Evolutionary conservation across 1,284 basidiomycete species (phyloP).

Genomic region (Filobasidium uniguttulatum): DNA sequence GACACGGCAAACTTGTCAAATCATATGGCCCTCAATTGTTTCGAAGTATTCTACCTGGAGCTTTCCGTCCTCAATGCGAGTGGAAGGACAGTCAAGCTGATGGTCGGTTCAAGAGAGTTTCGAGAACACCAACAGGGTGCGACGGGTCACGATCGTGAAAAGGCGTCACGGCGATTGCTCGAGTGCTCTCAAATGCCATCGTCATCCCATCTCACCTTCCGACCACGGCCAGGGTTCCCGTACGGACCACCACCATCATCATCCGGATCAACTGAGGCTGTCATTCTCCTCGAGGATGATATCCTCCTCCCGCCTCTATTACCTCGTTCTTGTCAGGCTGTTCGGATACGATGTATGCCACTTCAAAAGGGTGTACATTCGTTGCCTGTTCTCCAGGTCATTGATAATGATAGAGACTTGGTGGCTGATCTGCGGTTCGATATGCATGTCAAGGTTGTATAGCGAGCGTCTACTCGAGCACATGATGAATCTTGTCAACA

Average conservation of each 20-base stretch:
- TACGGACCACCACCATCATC: background rate
- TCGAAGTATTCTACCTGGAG: slow-evolving; percentile 8
- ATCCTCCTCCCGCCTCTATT: slow-evolving; percentile 7
- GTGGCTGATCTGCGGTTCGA: slow-evolving; percentile 7
- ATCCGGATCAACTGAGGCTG: background rate
- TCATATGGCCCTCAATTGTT: too few relatives aligned
- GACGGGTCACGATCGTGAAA: background rate
- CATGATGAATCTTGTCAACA: too few relatives aligned
- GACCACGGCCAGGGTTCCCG: too few relatives aligned
- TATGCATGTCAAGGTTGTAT: slow-evolving; percentile 3
- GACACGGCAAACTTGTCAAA: too few relatives aligned
- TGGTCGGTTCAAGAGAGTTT: slow-evolving; percentile 4
- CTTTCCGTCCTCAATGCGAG: slow-evolving; percentile 10
- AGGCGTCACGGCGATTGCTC: too few relatives aligned
- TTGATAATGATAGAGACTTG: slow-evolving; percentile 10
- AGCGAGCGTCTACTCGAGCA: too few relatives aligned
- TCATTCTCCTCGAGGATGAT: slow-evolving; percentile 11
- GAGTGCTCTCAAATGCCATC: too few relatives aligned
- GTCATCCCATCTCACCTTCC: too few relatives aligned
- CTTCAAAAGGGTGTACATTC: slow-evolving; percentile 4
- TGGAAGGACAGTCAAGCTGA: slow-evolving; percentile 10
- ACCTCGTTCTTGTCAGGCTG: slow-evolving; percentile 11
- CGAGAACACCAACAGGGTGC: background rate
- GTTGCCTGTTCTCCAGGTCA: slow-evolving; percentile 2
- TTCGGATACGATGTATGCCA: slow-evolving; percentile 8